Evolutionary conservation across 768 basidiomycete genomes (phyloP).

Genomic region (Gymnopilus dilepis): DNA sequence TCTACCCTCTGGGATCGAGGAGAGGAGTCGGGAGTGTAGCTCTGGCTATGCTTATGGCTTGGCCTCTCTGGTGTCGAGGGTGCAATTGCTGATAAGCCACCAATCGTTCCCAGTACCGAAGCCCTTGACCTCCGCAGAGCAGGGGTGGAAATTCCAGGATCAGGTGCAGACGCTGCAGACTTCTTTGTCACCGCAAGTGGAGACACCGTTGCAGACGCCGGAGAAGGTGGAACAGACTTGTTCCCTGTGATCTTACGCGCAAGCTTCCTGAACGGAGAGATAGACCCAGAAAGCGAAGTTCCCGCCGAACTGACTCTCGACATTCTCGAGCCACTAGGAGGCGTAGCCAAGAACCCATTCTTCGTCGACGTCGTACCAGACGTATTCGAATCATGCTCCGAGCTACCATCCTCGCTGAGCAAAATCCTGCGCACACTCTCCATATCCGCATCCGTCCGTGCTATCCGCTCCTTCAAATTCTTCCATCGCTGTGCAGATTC

Average conservation of each 20-base stretch:
- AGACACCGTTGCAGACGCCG: slow-evolving; percentile 38
- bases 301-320: slow-evolving; percentile 53
- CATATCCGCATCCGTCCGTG: slow-evolving; percentile 84
- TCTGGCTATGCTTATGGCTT: slow-evolving; percentile 71
- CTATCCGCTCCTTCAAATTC: slow-evolving; percentile 77
- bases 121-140: slow-evolving; percentile 59
- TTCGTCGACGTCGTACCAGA: slow-evolving; percentile 59
- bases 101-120: slow-evolving; percentile 62
- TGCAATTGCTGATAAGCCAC: slow-evolving; percentile 46
- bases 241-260: slow-evolving; percentile 70
- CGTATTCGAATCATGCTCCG: slow-evolving; percentile 71
- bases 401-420: slow-evolving; percentile 50
- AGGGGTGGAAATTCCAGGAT: slow-evolving; percentile 17
- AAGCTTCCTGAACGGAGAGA: slow-evolving; percentile 81
- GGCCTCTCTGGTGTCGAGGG: slow-evolving; percentile 62
- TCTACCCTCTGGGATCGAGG: slow-evolving; percentile 50
- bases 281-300: slow-evolving; percentile 67
- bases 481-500: slow-evolving; percentile 90
- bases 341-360: slow-evolving; percentile 70
- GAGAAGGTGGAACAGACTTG: slow-evolving; percentile 35
- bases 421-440: slow-evolving; percentile 68
- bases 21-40: slow-evolving; percentile 73
- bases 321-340: slow-evolving; percentile 53
- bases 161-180: slow-evolving; percentile 34
- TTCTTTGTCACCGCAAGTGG: slow-evolving; percentile 55